Conservation (phyloP, 169 alveolate genomes). For the Plasmodium gonderi region DNA sequence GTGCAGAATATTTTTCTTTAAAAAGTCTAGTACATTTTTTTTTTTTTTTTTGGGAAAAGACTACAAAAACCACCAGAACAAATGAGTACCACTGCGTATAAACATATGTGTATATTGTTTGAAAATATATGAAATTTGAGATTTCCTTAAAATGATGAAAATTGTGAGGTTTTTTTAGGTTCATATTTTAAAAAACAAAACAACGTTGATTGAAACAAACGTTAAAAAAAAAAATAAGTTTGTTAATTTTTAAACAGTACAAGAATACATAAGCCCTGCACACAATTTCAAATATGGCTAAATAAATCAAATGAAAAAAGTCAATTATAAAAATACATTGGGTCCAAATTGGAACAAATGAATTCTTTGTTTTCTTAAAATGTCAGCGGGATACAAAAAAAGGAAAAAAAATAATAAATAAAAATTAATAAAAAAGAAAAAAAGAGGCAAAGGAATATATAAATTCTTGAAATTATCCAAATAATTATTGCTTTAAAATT, state of each 20-base stretch:
- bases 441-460: too few species aligned
- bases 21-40: neutral
- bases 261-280: neutral
- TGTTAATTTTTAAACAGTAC: neutral
- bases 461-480: neutral
- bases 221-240: neutral
- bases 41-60: neutral
- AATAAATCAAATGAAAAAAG: neutral
- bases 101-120: neutral
- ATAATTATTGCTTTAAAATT: neutral
- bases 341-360: neutral
- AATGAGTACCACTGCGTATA: neutral
- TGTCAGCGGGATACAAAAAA: neutral
- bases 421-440: neutral
- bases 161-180: neutral
- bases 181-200: neutral
- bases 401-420: neutral
- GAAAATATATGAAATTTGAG: neutral
- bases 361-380: neutral
- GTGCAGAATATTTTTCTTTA: too few species aligned
- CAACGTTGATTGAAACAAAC: neutral
- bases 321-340: neutral
- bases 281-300: neutral
- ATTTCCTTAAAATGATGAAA: neutral
- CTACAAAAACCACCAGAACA: neutral